Base-by-base conservation (phyloP, 257 asterid species). In the Penstemon davidsonii region DNA sequence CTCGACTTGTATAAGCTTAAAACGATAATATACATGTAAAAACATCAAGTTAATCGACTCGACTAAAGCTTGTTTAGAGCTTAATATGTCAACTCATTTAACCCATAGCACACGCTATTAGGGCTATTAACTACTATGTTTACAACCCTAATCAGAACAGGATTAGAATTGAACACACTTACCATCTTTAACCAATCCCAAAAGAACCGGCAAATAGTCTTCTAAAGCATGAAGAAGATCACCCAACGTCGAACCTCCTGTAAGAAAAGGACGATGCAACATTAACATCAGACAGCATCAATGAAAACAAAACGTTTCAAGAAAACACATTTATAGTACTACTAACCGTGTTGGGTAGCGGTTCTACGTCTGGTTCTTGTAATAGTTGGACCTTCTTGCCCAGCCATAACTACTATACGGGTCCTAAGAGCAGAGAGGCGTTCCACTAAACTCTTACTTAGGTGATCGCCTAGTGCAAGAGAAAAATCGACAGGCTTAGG, bases 141-240 rank as follows among this genome's bases (percentile, higher is more conserved):
- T 25, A 25, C 33, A 25, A 2, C 33, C 33, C 33, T 25, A 25
- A 57, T 57, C 45, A 59, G 44, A 44, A 52, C 19, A 40, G 39
- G 53, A 51, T 18, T 39, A 38, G 66, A 5, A 61, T 0, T 6
- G 46, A 69, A 76, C 55, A 68, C 64, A 57, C 67, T 73, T 85
- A 94, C 99, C 99, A 74, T 94, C 96, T 81, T 91, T 88, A 71
- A 86, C 96, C 83, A 94, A 80, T 73, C 99, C 97, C 74, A 94
- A 57, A 76, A 94, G 90, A 76, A 86, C 96, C 0, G 97, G 99
- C 82, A 94, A 78, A 78, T 94, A 94, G 70, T 88, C 97, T 75
- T 88, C 96, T 55, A 93, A 89, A 65, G 96, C 96, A 66, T 83
- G 97, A 66, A 91, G 90, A 70, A 90, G 97, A 86, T 93, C 97